phyloP scores from a whole-genome alignment of 2,329 filamentous ascomycete genomes.

The Aureobasidium sp. region DNA sequence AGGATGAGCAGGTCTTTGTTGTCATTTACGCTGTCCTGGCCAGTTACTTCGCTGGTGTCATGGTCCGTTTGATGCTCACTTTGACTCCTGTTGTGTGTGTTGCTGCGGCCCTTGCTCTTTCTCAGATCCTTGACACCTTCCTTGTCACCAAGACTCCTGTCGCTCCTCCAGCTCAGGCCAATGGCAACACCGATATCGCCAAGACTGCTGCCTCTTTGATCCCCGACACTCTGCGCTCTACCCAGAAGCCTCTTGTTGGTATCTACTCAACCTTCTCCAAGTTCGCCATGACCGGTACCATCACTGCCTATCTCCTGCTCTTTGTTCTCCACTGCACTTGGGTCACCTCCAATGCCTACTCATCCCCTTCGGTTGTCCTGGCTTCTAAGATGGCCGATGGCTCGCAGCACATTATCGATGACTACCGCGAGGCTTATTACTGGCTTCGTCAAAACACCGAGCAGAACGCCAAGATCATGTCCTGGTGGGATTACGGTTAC shows the following conservation, averaged over 20 bases:
- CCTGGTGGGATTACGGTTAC: conserved; percentile 99
- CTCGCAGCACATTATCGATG: conserved; percentile 96
- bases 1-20: conserved; percentile 95
- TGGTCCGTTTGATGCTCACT: conserved; percentile 98
- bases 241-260: conserved; percentile 67
- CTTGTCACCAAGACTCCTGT: conserved; percentile 59
- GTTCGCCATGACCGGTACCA: conserved; percentile 62
- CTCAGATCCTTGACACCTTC: conserved; percentile 83
- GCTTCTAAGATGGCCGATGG: conserved; percentile 89
- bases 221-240: conserved; percentile 58
- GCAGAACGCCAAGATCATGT: conserved; percentile 96
- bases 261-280: conserved; percentile 80
- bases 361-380: conserved; percentile 92
- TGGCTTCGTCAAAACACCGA: conserved; percentile 97
- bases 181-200: conserved; percentile 36
- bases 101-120: conserved; percentile 80
- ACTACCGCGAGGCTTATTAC: conserved; percentile 98
- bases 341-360: conserved; percentile 99
- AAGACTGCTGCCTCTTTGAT: conserved; percentile 51
- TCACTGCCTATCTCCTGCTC: conserved; percentile 75
- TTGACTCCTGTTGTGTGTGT: conserved; percentile 95
- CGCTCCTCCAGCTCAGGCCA: conserved; percentile 37
- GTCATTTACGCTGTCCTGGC: conserved; percentile 95
- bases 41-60: conserved; percentile 97
- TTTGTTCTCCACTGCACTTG: conserved; percentile 98